Evolutionary conservation across 441 rosid genomes (phyloP), one percentile per base, ranked within the genome.

Genomic region (Populus hybrid): DNA sequence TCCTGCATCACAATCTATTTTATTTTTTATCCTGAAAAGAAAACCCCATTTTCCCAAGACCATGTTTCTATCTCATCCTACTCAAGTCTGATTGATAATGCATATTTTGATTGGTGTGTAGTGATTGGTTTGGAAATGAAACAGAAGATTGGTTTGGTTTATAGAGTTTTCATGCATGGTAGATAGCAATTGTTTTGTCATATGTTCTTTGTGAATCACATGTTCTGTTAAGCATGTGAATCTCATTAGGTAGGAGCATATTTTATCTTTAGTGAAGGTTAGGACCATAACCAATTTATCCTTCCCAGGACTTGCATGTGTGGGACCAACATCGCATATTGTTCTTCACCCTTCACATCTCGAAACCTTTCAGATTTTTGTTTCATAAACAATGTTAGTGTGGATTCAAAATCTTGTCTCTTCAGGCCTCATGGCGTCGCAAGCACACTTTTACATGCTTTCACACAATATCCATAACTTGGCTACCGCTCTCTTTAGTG

Each of bases 361-460:
- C 5, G 23, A 68, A 68, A 34, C 6, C 11, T 18, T 68, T 20
- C 1, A 68, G 40, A 68, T 30, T 68, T 30, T 34, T 8, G 40
- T 14, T 68, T 34, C 21, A 32, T 35, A 8, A 68, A 18, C 5
- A 20, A 18, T 34, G 35, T 3, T 16, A 28, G 20, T 32, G 8
- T 32, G 30, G 38, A 5, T 32, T 32, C 21, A 28, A 18, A 16
- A 24, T 54, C 5, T 50, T 50, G 6, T 26, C 34, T 32, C 70
- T 67, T 32, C 69, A 7, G 20, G 70, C 20, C 70, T 26, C 4
- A 14, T 32, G 20, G 32, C 4, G 2, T 24, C 42, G 90, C 88
- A 87, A 18, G 38, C 3, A 34, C 35, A 14, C 9, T 11, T 34
- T 32, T 18, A 57, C 63, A 6, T 20, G 61, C 9, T 2, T 57